These are phyloP conservation scores for Ceratocystis destructans DNA, from an alignment of 2,329 filamentous ascomycete genomes.

Conservation along the genomic window DNA sequence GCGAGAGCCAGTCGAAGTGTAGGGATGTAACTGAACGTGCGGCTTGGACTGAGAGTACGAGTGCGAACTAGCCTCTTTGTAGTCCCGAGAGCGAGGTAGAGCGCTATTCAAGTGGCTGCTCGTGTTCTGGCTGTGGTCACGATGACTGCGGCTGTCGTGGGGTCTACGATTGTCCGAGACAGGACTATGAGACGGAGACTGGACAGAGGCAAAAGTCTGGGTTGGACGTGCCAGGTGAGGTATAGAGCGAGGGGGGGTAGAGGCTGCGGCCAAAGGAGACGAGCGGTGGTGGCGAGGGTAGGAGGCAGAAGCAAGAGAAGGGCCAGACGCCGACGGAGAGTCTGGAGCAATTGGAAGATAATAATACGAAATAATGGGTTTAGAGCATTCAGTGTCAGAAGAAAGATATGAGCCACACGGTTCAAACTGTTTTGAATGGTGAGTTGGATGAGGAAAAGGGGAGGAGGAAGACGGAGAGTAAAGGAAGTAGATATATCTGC, in stretches of 20 bases:
- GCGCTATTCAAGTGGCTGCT: background rate
- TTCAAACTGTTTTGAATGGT: background rate
- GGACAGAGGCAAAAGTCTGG: background rate
- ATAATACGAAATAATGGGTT: background rate
- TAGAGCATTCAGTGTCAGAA: background rate
- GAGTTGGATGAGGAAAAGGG: background rate
- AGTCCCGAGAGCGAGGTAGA: background rate
- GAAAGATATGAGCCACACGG: background rate
- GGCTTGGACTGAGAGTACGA: background rate
- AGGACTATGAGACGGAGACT: background rate
- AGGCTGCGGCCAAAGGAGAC: background rate
- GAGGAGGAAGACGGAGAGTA: conserved; percentile 3
- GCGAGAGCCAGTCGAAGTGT: background rate
- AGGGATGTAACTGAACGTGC: no score
- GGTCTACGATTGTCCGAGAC: background rate
- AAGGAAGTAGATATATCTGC: conserved; percentile 2
- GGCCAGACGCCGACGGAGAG: background rate
- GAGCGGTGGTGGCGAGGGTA: background rate
- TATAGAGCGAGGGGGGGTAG: background rate
- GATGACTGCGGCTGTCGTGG: background rate
- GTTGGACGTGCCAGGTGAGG: background rate
- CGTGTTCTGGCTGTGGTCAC: no score
- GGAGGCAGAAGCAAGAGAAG: background rate
- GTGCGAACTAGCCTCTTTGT: background rate
- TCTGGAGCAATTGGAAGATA: background rate